Conservation (phyloP, 164 flowering plant species). For the Magnolia sinica region DNA sequence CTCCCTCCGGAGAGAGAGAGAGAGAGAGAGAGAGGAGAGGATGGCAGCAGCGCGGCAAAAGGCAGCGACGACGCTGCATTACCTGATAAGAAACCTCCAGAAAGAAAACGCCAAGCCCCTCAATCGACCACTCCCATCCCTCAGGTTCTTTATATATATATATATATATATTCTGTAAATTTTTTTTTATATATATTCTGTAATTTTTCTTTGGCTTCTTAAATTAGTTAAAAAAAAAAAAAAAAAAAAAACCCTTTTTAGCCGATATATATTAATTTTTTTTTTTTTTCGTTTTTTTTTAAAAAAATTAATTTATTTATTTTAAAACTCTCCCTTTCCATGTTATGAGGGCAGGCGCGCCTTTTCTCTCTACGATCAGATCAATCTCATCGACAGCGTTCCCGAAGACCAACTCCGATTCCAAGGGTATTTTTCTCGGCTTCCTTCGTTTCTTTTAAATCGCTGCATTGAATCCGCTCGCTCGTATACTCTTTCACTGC, state of each 20-base stretch:
- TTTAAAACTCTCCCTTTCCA: too few relatives aligned
- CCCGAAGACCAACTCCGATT: slow-evolving; percentile 91
- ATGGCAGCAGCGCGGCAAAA: slow-evolving; percentile 44
- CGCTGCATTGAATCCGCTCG: background rate
- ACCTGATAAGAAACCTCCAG: slow-evolving; percentile 41
- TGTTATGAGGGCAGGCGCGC: slow-evolving; percentile 42
- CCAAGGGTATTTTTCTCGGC: slow-evolving; percentile 43
- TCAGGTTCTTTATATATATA: slow-evolving; percentile 10
- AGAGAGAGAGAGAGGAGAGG: slow-evolving; percentile 12
- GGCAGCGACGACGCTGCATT: slow-evolving; percentile 54
- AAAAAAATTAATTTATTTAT: too few relatives aligned
- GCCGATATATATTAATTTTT: background rate
- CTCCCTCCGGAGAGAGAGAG: slow-evolving; percentile 6
- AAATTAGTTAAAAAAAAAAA: background rate
- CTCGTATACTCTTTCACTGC: too few relatives aligned
- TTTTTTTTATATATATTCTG: too few relatives aligned
- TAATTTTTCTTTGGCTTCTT: background rate
- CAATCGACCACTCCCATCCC: slow-evolving; percentile 51
- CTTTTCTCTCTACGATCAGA: slow-evolving; percentile 94
- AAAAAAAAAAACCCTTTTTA: background rate
- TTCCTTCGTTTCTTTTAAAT: background rate
- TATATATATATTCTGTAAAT: too few relatives aligned
- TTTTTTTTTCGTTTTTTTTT: background rate
- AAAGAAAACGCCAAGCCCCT: slow-evolving; percentile 34
- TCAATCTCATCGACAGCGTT: slow-evolving; percentile 82